These are phyloP conservation scores for Hydnomerulius pinastri DNA, from an alignment of 768 basidiomycete genomes.

Conservation along the genomic window DNA sequence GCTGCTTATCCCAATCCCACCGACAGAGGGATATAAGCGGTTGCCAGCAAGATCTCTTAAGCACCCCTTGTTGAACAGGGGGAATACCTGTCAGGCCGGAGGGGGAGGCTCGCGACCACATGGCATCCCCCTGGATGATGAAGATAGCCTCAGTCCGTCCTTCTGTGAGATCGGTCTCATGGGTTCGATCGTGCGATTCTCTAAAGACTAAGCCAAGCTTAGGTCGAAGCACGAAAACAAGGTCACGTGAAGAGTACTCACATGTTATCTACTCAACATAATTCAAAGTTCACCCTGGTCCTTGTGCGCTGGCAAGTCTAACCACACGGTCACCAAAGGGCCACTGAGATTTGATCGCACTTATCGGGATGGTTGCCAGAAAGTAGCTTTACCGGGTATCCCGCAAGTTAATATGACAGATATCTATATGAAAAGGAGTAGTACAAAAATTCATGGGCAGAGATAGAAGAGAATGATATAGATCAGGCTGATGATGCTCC, in stretches of 20 bases:
- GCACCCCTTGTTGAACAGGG: neutral
- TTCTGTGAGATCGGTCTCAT: conserved; percentile 9
- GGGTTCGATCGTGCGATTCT: conserved; percentile 5
- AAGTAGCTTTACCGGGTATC: conserved; percentile 21
- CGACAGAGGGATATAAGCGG: neutral
- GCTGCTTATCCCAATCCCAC: conserved; percentile 6
- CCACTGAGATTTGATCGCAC: conserved; percentile 19
- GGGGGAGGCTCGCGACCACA: conserved; percentile 11
- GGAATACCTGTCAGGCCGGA: neutral
- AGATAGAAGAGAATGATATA: conserved; percentile 26
- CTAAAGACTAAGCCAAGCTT: conserved; percentile 13
- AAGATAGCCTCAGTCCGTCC: neutral
- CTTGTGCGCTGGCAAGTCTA: neutral
- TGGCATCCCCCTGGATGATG: conserved; percentile 17
- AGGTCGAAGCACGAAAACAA: conserved; percentile 6
- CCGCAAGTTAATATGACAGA: conserved; percentile 22
- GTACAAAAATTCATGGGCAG: conserved; percentile 30
- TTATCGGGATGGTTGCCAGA: conserved; percentile 17
- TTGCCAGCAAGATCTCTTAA: neutral
- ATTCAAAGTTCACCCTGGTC: neutral
- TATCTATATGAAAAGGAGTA: conserved; percentile 36
- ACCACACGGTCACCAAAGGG: neutral
- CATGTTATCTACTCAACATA: neutral
- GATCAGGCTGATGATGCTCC: conserved; percentile 35
- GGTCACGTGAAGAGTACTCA: conserved; percentile 14